Evolutionary conservation across 1,284 basidiomycete genomes (phyloP), one percentile per base, ranked within the genome.

Genomic region (Pyrrhoderma noxium): DNA sequence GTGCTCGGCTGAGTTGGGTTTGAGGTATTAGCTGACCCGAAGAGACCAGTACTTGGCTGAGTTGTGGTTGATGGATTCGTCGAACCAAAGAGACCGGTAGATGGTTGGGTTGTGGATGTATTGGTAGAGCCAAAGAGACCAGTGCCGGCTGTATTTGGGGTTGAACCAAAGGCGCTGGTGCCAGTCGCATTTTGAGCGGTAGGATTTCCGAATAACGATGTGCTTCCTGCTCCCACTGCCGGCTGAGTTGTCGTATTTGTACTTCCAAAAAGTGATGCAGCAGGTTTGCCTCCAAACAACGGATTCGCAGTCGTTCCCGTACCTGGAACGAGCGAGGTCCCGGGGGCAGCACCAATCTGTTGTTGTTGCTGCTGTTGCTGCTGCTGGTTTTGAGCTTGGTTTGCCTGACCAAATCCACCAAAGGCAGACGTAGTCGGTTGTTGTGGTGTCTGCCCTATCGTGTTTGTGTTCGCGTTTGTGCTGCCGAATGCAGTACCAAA

Each of bases 91-190:
- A 43, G 11, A 40, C 19, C 16, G 8, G 47, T 48, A 16, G 35
- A 11, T 67, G 62, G 25, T 66, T 60, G 39, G 60, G 57, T 8
- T 56, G 50, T 53, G 54, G 59, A 23, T 8, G 45, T 23, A 36
- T 36, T 57, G 40, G 61, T 61, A 48, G 56, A 66, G 18, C 70
- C 70, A 55, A 73, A 73, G 34, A 72, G 57, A 27, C 65, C 62
- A 5, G 63, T 45, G 11, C 51, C 51, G 22, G 48, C 31, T n/a
- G 48, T 23, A 8, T 37, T 25, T 11, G 42, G 22, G 18, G 35
- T 45, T 13, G 19, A 13, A 4, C 43, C 34, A 36, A 45, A 45
- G 2, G n/a, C 34, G 3, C 25, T n/a, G 14, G 25, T 45, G n/a
- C n/a, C n/a, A 23, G 40, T 19, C 14, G 40, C 36, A 36, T 16